Evolutionary conservation across 352 stramenopile species (phyloP).

Genomic region (Phytopythium ostracodes): DNA sequence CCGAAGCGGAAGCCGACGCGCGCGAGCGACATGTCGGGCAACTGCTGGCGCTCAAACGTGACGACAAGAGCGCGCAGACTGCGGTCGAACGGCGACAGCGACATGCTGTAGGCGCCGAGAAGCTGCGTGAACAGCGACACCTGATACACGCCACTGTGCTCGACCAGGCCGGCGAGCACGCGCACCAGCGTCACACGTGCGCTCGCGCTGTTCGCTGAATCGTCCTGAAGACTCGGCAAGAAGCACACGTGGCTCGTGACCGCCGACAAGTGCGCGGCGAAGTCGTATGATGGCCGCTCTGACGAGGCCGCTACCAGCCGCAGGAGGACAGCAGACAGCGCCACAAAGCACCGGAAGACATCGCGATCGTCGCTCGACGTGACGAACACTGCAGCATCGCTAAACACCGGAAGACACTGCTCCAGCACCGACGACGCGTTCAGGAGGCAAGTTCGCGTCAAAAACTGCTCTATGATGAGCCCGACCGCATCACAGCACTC

Average conservation of each 20-base stretch:
- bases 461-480: slow-evolving; percentile 2
- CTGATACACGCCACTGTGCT: slow-evolving; percentile 36
- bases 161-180: slow-evolving; percentile 38
- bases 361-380: slow-evolving; percentile 9
- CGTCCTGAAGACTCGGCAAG: slow-evolving; percentile 17
- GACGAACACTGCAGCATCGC: slow-evolving; percentile 16
- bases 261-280: slow-evolving; percentile 27
- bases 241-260: slow-evolving; percentile 31
- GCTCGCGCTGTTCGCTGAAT: slow-evolving; percentile 4
- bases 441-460: not conserved
- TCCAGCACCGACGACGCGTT: slow-evolving; percentile 13
- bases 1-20: slow-evolving; percentile 73
- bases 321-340: slow-evolving; percentile 28
- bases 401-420: slow-evolving; percentile 18
- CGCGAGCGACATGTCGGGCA: slow-evolving; percentile 46
- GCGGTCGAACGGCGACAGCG: slow-evolving; percentile 54
- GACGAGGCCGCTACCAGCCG: slow-evolving; percentile 20
- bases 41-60: slow-evolving; percentile 6
- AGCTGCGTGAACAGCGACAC: slow-evolving; percentile 53
- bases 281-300: slow-evolving; percentile 26
- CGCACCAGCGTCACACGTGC: slow-evolving; percentile 31
- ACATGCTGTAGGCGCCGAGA: slow-evolving; percentile 66
- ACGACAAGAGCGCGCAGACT: slow-evolving; percentile 24
- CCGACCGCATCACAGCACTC: not conserved
- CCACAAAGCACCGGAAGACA: slow-evolving; percentile 30